Base-by-base conservation (phyloP, 2,329 filamentous ascomycete species). In the Lomentospora prolificans region DNA sequence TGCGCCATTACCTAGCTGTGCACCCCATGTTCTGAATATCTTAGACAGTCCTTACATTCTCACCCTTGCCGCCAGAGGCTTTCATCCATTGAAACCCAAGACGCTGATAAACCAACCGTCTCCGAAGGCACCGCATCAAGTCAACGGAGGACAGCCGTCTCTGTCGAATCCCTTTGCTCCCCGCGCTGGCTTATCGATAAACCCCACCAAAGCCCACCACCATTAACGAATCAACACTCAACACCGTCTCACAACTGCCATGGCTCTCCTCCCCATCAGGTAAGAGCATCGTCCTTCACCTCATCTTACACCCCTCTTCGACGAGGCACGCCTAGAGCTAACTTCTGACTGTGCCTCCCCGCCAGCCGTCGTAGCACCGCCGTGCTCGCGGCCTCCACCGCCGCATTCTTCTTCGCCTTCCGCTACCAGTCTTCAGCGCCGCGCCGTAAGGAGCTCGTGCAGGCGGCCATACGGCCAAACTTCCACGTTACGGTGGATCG, bases 401-500 rank as follows among this genome's bases (percentile, higher is more conserved):
- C 53, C 24, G 61, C 66, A 41, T 61, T 64, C 19, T 62, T 68
- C 12, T 65, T 64, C 50, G 58, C 66, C 27, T 58, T 63, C 52
- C 58, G 59, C 12, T 63, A 63, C 53, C 64, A 67, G 30, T 30
- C 72, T 30, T 59, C 64, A 28, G 64, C 67, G 3, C 59, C 75
- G 27, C 65, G 64, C 39, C 65, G 67, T 56, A 77, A 77, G 66
- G 75, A 78, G 60, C 57, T 65, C 30, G 70, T 69, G 39, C 73
- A 76, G 66, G 19, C 33, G 22, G 33, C 31, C n/a, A 19, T 9
- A 22, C 17, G 41, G 10, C 68, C 68, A 24, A 71, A 71, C 58
- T 68, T 72, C 52, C 75, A 78, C 63, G 76, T 79, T 56, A 74
- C 70, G 56, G 76, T 79, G 56, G 76, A 79, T 55, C 72, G 77